Conservation (phyloP, 805 yeast genomes). For the Candida orba region DNA sequence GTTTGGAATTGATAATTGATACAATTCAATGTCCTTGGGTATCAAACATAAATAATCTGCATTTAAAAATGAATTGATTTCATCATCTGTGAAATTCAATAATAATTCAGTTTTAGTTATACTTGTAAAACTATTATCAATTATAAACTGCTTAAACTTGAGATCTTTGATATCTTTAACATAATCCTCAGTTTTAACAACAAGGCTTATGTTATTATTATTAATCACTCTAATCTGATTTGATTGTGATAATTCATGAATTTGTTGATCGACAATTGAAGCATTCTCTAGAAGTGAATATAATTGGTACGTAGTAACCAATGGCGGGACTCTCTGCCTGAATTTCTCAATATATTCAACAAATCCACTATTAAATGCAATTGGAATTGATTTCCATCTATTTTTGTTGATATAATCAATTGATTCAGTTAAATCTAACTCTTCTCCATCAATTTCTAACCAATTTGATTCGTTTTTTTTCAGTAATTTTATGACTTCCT, state of each 20-base stretch:
- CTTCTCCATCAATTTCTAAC: no score
- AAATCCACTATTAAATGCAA: slow-evolving; percentile 13
- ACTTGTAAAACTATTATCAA: background rate
- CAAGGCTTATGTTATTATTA: slow-evolving; percentile 15
- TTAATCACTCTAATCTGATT: slow-evolving; percentile 28
- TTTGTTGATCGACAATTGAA: slow-evolving; percentile 42
- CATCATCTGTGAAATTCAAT: slow-evolving; percentile 11
- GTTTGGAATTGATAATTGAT: slow-evolving; percentile 40
- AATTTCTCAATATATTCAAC: slow-evolving; percentile 13
- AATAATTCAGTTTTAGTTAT: background rate
- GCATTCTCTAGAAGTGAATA: slow-evolving; percentile 41
- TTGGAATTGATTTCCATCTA: slow-evolving; percentile 15
- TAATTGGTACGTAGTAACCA: slow-evolving; percentile 29
- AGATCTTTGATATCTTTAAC: background rate
- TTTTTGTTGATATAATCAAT: background rate
- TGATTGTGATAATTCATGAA: slow-evolving; percentile 31
- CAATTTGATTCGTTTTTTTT: no score
- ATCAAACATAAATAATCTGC: slow-evolving; percentile 39
- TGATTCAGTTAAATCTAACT: background rate
- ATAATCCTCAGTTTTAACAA: slow-evolving; percentile 25
- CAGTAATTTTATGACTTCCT: no score
- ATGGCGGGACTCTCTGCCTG: slow-evolving; percentile 9
- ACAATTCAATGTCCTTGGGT: slow-evolving; percentile 31
- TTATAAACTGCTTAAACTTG: slow-evolving; percentile 3
- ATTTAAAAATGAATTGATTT: slow-evolving; percentile 28